A percentile compares a stretch with the other conserved stretches of the same genome.
Evolutionary conservation across 306 rosid genomes (phyloP).

Genomic region (Malus domestica): ASM211411v1 NC_041792.1:19592407-19592906

Average conservation of each 20-base stretch:
- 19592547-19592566: slow-evolving; percentile 23
- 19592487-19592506: slow-evolving; percentile 70
- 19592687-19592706: slow-evolving; percentile 38
- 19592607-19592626: slow-evolving; percentile 49
- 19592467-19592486: slow-evolving; percentile 59
- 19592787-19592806: slow-evolving; percentile 16
- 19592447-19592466: slow-evolving; percentile 57
- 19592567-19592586: slow-evolving; percentile 62
- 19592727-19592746: slow-evolving; percentile 52
- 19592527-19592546: slow-evolving; percentile 1
- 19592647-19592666: slow-evolving; percentile 47
- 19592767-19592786: slow-evolving; percentile 33
- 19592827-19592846: slow-evolving; percentile 40
- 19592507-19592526: slow-evolving; percentile 49
- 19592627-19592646: slow-evolving; percentile 32
- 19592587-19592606: slow-evolving; percentile 74
- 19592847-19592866: slow-evolving; percentile 48
- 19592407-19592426: slow-evolving; percentile 55
- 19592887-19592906: slow-evolving; percentile 81
- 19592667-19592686: slow-evolving; percentile 13
- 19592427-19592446: slow-evolving; percentile 65
- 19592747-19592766: slow-evolving; percentile 51
- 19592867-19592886: slow-evolving; percentile 56
- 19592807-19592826: slow-evolving; percentile 48
- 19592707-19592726: slow-evolving; percentile 27